These are phyloP conservation scores for Setomelanomma holmii DNA, from an alignment of 2,329 filamentous ascomycete genomes.

Conservation along the genomic window DNA sequence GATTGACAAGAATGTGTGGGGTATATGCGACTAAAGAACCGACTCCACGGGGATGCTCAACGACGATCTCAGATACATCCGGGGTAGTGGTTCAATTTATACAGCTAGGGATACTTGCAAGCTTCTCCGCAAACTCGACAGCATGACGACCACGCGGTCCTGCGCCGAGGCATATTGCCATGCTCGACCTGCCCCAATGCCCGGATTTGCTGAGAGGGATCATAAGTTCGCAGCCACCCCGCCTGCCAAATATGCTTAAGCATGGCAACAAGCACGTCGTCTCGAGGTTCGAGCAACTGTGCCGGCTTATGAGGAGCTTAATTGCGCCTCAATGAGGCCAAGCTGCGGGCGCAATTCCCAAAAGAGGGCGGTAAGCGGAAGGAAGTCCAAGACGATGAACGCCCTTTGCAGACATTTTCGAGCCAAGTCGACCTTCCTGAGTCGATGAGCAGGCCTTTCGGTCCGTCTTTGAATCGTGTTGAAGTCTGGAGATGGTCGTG, in stretches of 20 bases:
- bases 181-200: constrained; percentile 21
- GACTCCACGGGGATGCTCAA: constrained; percentile 3
- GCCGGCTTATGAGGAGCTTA: neutral
- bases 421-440: neutral
- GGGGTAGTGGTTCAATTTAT: constrained; percentile 32
- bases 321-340: neutral
- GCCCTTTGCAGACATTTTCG: constrained; percentile 7
- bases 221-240: constrained; percentile 21
- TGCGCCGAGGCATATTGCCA: constrained; percentile 24
- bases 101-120: constrained; percentile 16
- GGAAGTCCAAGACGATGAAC: constrained; percentile 16
- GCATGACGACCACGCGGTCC: constrained; percentile 8
- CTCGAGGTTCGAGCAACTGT: constrained; percentile 7
- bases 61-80: constrained; percentile 12
- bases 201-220: constrained; percentile 11
- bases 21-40: constrained; percentile 2
- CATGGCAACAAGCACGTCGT: constrained; percentile 11
- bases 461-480: constrained; percentile 11
- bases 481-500: neutral
- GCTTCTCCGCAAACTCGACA: constrained; percentile 30
- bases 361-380: constrained; percentile 23
- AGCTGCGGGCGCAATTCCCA: constrained; percentile 22
- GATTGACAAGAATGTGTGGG: neutral
- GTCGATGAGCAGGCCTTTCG: constrained; percentile 10
- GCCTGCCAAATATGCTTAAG: constrained; percentile 29